These are phyloP conservation scores for Magnusiomyces paraingens DNA, from an alignment of 1,139 yeast genomes.

Conservation along the genomic window DNA sequence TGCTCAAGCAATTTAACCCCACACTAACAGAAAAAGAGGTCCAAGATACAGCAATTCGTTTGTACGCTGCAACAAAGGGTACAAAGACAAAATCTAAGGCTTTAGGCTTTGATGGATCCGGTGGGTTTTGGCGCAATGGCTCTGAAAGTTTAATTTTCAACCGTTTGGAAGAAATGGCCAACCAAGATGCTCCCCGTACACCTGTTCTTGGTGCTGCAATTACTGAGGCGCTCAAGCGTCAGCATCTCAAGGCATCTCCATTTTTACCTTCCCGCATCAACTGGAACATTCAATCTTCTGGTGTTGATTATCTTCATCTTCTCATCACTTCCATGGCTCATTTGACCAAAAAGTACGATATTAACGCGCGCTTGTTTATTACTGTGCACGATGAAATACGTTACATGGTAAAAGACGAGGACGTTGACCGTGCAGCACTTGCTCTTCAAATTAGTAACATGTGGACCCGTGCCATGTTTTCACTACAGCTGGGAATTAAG, in stretches of 20 bases:
- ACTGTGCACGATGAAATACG: constrained; percentile 96
- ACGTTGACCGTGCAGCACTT: constrained; percentile 68
- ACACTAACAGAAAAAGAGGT: constrained; percentile 64
- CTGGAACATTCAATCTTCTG: constrained; percentile 98
- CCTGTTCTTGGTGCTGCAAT: constrained; percentile 93
- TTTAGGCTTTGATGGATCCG: constrained; percentile 21
- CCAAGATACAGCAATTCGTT: constrained; percentile 51
- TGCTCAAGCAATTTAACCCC: constrained; percentile 78
- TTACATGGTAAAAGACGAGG: constrained; percentile 66
- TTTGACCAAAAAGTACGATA: constrained; percentile 51
- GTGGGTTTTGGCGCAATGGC: constrained; percentile 77
- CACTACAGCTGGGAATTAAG: constrained; percentile 82
- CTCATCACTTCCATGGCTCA: constrained; percentile 85
- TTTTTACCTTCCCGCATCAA: constrained; percentile 88
- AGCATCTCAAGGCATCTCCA: constrained; percentile 56
- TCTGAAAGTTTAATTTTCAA: constrained; percentile 91
- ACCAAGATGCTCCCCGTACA: constrained; percentile 74
- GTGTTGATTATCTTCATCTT: constrained; percentile 90
- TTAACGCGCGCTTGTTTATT: constrained; percentile 74
- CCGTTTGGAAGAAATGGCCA: constrained; percentile 79
- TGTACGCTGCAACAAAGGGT: constrained; percentile 86
- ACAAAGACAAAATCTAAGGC: constrained; percentile 33
- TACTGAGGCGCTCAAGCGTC: constrained; percentile 69
- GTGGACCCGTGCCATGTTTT: constrained; percentile 96
- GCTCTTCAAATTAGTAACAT: constrained; percentile 82